phyloP scores from a whole-genome alignment of 2,329 filamentous ascomycete genomes.

The Whalleya microplaca region DNA sequence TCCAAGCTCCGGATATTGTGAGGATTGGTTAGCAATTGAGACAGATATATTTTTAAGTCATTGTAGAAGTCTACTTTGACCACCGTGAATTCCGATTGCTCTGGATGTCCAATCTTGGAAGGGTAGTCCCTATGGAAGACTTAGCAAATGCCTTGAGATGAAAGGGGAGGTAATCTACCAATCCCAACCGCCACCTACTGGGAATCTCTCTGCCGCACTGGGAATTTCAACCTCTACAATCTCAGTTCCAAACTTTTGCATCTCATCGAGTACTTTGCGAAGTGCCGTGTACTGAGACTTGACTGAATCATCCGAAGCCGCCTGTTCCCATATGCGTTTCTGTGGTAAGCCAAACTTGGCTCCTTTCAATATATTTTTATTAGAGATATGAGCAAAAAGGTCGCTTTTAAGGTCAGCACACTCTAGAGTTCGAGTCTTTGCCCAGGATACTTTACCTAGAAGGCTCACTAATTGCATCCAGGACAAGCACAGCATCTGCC shows the following conservation, averaged over 20 bases:
- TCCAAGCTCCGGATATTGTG: constrained; percentile 57
- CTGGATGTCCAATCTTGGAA: constrained; percentile 62
- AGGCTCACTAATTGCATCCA: constrained; percentile 58
- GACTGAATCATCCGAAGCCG: neutral
- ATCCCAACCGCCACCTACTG: neutral
- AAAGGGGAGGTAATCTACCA: neutral
- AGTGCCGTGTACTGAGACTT: neutral
- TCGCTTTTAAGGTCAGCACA: neutral
- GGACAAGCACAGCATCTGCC: constrained; percentile 58
- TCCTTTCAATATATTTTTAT: neutral
- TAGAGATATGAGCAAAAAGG: neutral
- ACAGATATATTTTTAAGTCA: constrained; percentile 64
- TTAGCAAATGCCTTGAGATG: neutral
- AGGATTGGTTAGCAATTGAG: constrained; percentile 62
- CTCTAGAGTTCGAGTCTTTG: neutral
- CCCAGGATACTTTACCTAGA: neutral
- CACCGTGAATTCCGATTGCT: constrained; percentile 74
- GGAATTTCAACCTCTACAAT: neutral
- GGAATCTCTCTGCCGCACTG: neutral
- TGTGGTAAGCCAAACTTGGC: neutral
- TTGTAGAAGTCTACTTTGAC: constrained; percentile 73
- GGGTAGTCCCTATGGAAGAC: constrained; percentile 60
- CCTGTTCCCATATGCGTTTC: neutral
- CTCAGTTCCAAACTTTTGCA: neutral
- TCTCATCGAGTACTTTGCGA: neutral